Percentiles rank a stretch among this genome's conserved stretches.
Evolutionary conservation across 2,329 filamentous ascomycete species (phyloP).

Genomic region (Xylariaceae sp.): DNA sequence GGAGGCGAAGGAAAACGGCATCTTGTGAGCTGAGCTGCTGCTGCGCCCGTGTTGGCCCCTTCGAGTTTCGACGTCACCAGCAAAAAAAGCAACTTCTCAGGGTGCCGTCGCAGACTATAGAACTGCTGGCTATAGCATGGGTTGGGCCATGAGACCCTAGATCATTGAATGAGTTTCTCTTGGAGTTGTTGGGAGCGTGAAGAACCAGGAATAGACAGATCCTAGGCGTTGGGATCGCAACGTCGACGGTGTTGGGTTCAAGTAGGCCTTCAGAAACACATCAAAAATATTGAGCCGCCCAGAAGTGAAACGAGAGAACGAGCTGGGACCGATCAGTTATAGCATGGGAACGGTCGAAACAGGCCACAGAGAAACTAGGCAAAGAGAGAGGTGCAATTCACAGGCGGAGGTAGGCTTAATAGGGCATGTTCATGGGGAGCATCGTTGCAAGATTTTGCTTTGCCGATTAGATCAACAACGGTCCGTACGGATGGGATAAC

Average conservation of each 20-base stretch:
- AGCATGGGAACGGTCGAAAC: slow-evolving; percentile 19
- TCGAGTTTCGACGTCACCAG: slow-evolving; percentile 10
- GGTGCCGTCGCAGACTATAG: not conserved
- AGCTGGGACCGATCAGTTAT: slow-evolving; percentile 20
- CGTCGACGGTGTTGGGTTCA: not conserved
- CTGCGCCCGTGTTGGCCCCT: slow-evolving; percentile 10
- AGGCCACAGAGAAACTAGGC: slow-evolving; percentile 13
- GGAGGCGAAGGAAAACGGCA: slow-evolving; percentile 24
- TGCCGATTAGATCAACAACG: slow-evolving; percentile 2
- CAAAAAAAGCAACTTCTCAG: slow-evolving; percentile 17
- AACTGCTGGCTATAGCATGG: not conserved
- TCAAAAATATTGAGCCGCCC: slow-evolving; percentile 1
- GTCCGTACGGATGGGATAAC: not conserved
- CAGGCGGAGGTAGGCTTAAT: slow-evolving; percentile 8
- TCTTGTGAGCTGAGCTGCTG: slow-evolving; percentile 14
- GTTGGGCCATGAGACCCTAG: not conserved
- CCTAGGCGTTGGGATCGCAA: not conserved
- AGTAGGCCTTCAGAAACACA: not conserved
- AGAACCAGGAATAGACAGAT: not conserved
- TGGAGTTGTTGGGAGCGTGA: not conserved
- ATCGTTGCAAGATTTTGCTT: slow-evolving; percentile 7
- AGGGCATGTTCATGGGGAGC: slow-evolving; percentile 1
- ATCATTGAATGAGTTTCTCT: not conserved
- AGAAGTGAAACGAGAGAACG: slow-evolving; percentile 12
- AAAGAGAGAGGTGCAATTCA: slow-evolving; percentile 12